A percentile compares a stretch with the other conserved stretches of the same genome.
These are phyloP conservation scores for Rusavskia elegans DNA, from an alignment of 495 filamentous ascomycete genomes.

Conservation along the genomic window DNA sequence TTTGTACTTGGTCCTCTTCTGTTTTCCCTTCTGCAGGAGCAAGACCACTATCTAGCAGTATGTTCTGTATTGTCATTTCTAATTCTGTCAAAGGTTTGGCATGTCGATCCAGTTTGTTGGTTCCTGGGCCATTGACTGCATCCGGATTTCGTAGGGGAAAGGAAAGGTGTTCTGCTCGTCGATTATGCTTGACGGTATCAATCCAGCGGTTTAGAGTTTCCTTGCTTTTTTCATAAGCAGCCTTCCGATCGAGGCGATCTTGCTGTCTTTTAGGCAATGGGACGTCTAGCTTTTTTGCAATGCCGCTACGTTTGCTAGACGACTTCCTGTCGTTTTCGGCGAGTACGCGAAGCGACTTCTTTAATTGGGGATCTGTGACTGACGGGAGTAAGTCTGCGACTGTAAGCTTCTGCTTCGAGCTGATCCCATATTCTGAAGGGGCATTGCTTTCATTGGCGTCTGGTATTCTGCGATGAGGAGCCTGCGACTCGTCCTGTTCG, in stretches of 20 bases:
- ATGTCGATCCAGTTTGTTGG: slow-evolving; percentile 34
- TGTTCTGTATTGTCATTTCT: slow-evolving; percentile 67
- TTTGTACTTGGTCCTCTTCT: slow-evolving; percentile 46
- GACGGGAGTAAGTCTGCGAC: slow-evolving; percentile 60
- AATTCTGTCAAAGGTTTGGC: slow-evolving; percentile 58
- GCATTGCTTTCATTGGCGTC: slow-evolving; percentile 32
- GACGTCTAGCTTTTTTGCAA: slow-evolving; percentile 61
- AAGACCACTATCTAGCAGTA: slow-evolving; percentile 77
- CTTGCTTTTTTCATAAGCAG: slow-evolving; percentile 80
- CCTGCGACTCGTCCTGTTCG: slow-evolving; percentile 15
- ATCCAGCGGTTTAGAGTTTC: slow-evolving; percentile 81
- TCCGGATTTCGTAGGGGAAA: slow-evolving; percentile 74
- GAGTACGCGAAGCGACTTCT: slow-evolving; percentile 54
- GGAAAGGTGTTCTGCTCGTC: slow-evolving; percentile 77
- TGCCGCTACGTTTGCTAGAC: slow-evolving; percentile 27
- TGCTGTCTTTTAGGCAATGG: slow-evolving; percentile 83
- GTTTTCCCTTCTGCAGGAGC: slow-evolving; percentile 39
- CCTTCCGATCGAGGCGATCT: slow-evolving; percentile 68
- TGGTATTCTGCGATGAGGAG: slow-evolving; percentile 8
- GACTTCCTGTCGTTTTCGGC: slow-evolving; percentile 32
- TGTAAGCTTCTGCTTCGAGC: slow-evolving; percentile 56
- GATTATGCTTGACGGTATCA: slow-evolving; percentile 87
- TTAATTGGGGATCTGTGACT: slow-evolving; percentile 58
- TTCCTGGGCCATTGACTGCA: slow-evolving; percentile 26
- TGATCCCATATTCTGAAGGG: slow-evolving; percentile 41